phyloP scores from a whole-genome alignment of 805 yeast genomes.

The Candida xiaguanensis region DNA sequence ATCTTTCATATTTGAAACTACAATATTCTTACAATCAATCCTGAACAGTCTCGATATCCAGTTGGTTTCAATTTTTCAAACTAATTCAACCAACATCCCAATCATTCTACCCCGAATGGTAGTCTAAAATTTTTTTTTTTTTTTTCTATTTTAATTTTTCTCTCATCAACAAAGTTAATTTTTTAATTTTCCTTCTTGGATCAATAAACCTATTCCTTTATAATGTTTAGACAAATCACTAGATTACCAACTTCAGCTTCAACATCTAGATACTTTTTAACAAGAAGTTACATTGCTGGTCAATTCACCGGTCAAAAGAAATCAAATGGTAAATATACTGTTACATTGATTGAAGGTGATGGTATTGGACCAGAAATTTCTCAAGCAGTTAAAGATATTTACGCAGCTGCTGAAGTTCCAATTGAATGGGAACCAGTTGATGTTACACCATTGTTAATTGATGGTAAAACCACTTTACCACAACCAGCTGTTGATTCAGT shows the following conservation, averaged over 20 bases:
- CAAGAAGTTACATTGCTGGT: conserved; percentile 53
- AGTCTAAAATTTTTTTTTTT: conserved; percentile 1
- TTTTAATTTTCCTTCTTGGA: background rate
- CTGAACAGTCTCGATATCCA: too few relatives aligned
- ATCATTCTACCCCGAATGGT: conserved; percentile 1
- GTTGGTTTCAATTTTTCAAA: too few relatives aligned
- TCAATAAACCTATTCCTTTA: background rate
- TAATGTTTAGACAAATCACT: conserved; percentile 33
- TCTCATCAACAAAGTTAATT: conserved; percentile 4
- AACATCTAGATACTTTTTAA: conserved; percentile 26
- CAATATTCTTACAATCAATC: background rate
- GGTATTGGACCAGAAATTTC: conserved; percentile 96
- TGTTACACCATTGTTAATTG: conserved; percentile 87
- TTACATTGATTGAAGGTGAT: conserved; percentile 96
- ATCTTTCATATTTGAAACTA: too few relatives aligned
- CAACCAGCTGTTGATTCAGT: conserved; percentile 88
- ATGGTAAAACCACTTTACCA: conserved; percentile 93
- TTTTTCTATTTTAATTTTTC: background rate
- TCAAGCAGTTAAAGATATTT: conserved; percentile 87
- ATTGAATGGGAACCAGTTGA: conserved; percentile 97
- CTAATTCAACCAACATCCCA: background rate
- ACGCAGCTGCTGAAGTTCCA: conserved; percentile 92
- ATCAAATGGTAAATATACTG: conserved; percentile 82
- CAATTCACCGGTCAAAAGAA: conserved; percentile 63
- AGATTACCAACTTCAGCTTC: conserved; percentile 13